Evolutionary conservation across 768 basidiomycete genomes (phyloP).

Genomic region (Lepiota subincarnata): DNA sequence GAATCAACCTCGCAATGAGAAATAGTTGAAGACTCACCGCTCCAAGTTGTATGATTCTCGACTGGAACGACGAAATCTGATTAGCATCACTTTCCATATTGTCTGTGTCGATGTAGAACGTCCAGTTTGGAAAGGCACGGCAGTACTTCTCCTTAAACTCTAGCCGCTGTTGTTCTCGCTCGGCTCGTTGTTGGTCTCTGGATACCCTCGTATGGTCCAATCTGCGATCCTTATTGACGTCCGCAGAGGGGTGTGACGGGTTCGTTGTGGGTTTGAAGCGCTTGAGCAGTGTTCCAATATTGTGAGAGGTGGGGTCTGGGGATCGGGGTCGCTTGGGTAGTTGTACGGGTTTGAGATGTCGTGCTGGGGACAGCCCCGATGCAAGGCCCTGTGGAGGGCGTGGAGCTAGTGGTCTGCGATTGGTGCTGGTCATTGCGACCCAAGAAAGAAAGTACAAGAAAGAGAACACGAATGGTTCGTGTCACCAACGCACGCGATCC

Average conservation of each 20-base stretch:
- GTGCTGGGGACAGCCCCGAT: slow-evolving; percentile 30
- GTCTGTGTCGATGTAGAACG: slow-evolving; percentile 78
- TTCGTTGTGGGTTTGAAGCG: not conserved
- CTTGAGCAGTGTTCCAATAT: slow-evolving; percentile 4
- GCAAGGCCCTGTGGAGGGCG: slow-evolving; percentile 28
- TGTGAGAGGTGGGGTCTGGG: slow-evolving; percentile 2
- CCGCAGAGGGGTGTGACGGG: slow-evolving; percentile 34
- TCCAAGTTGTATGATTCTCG: slow-evolving; percentile 63
- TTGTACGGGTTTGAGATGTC: slow-evolving; percentile 28
- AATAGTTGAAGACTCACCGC: slow-evolving; percentile 54
- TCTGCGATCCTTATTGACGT: slow-evolving; percentile 1
- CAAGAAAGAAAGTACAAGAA: slow-evolving; percentile 20
- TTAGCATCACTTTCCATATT: slow-evolving; percentile 37
- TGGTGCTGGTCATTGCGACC: slow-evolving; percentile 39
- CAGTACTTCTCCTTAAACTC: slow-evolving; percentile 85
- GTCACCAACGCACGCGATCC: not conserved
- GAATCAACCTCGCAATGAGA: slow-evolving; percentile 5
- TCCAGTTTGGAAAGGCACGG: slow-evolving; percentile 78
- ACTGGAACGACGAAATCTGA: slow-evolving; percentile 41
- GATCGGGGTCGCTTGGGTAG: slow-evolving; percentile 15
- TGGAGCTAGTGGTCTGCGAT: slow-evolving; percentile 45
- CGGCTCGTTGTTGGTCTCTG: slow-evolving; percentile 34
- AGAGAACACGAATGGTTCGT: not conserved
- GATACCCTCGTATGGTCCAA: slow-evolving; percentile 8
- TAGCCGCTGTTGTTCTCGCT: slow-evolving; percentile 51